Base-by-base conservation (phyloP, 768 basidiomycete species). In the Albatrellus ellisii region DNA sequence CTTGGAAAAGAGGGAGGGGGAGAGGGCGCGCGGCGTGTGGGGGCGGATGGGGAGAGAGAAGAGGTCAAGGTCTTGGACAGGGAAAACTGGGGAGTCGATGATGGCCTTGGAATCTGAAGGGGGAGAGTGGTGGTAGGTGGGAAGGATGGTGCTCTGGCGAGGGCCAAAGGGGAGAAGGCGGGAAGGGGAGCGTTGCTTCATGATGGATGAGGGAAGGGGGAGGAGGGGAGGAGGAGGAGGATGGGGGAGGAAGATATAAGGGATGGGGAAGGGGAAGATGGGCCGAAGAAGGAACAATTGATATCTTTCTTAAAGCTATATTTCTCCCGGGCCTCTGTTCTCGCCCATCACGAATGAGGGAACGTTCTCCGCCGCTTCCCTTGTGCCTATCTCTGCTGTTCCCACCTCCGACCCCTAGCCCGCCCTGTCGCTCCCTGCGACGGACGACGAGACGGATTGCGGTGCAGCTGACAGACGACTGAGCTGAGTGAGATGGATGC, bases 1-100 rank as follows among this genome's bases (percentile, higher is more conserved):
- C 27, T 45, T 33, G 14, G 50, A 51, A 5, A 49, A 44, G 20
- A 38, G 41, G 5, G 50, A 46, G 24, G 47, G 50, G 1, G 39
- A 33, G 14, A 26, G 12, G 1, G 40, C 22, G 15, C 49, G 47
- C 20, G 41, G 34, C 9, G 44, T 34, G 12, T 41, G 47, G 6
- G 35, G 44, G n/a, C 36, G 32, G 25, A 12, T 2, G 8, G 28
- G 37, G 10, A 33, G 31, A 12, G 25, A n/a, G 17, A 8, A 35
- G 28, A 11, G 20, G 6, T 34, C 28, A 12, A 35, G 20, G 12
- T 39, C 6, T 26, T 7, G 10, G 0, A n/a, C n/a, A n/a, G 48
- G 27, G 41, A 48, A 44, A 32, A 33, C 17, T 12, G 31, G 31
- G 29, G 39, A 39, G 4, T 31, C 18, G 4, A 46, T 36, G 18